Evolutionary conservation across 495 filamentous ascomycete species (phyloP).

Genomic region (Penicillium psychrofluorescens): DNA sequence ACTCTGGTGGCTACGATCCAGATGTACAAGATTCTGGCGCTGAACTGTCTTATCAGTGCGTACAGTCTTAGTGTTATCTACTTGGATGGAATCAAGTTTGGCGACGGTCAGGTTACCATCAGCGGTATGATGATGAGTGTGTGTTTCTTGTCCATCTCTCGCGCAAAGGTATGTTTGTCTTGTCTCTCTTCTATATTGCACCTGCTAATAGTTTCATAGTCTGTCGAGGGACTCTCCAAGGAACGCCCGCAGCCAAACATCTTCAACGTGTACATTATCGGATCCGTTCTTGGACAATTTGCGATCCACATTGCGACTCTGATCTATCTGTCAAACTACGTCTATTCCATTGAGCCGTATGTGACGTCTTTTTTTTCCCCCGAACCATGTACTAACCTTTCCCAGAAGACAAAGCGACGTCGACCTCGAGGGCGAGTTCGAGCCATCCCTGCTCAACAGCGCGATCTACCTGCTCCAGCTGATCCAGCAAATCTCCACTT

Average conservation of each 20-base stretch:
- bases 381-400: slow-evolving; percentile 17
- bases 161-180: slow-evolving; percentile 61
- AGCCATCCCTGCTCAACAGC: slow-evolving; percentile 89
- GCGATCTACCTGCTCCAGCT: slow-evolving; percentile 97
- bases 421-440: slow-evolving; percentile 92
- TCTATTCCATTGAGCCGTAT: slow-evolving; percentile 75
- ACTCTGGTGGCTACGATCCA: slow-evolving; percentile 97
- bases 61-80: slow-evolving; percentile 97
- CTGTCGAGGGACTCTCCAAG: slow-evolving; percentile 91
- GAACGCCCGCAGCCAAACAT: slow-evolving; percentile 98
- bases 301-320: slow-evolving; percentile 91
- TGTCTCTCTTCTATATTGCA: neutral
- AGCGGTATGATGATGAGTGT: slow-evolving; percentile 99
- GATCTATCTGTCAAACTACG: slow-evolving; percentile 88
- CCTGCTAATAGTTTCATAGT: slow-evolving; percentile 36
- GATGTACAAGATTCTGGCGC: slow-evolving; percentile 99
- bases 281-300: slow-evolving; percentile 95
- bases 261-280: slow-evolving; percentile 98
- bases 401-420: slow-evolving; percentile 60
- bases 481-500: slow-evolving; percentile 98
- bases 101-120: slow-evolving; percentile 96
- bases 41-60: slow-evolving; percentile 97
- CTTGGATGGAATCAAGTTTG: slow-evolving; percentile 97
- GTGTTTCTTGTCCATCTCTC: slow-evolving; percentile 94
- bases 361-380: slow-evolving; percentile 19